phyloP scores from a whole-genome alignment of 2,329 filamentous ascomycete genomes.

The Mollisiaceae sp. region DNA sequence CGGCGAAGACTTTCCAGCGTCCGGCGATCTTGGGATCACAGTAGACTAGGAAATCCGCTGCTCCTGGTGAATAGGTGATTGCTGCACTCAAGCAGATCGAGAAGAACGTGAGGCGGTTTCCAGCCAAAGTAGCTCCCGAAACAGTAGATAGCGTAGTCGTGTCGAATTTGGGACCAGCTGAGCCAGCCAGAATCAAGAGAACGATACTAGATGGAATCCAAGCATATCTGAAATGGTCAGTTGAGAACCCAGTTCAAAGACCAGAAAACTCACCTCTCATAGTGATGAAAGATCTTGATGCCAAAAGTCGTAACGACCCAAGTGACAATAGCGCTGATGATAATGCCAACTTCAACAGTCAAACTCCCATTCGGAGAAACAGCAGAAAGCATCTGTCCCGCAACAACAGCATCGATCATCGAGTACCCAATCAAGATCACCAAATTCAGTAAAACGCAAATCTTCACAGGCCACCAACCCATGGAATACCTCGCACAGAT shows the following conservation, averaged over 20 bases:
- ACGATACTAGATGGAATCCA: slow-evolving; percentile 68
- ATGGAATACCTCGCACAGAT: slow-evolving; percentile 62
- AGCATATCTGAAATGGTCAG: slow-evolving; percentile 52
- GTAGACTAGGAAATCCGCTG: slow-evolving; percentile 73
- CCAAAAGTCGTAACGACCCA: slow-evolving; percentile 71
- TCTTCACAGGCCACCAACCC: slow-evolving; percentile 69
- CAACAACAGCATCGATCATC: slow-evolving; percentile 68
- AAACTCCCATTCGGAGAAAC: slow-evolving; percentile 63
- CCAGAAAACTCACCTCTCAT: slow-evolving; percentile 57
- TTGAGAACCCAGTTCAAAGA: not conserved
- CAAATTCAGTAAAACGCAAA: slow-evolving; percentile 66
- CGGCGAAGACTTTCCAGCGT: slow-evolving; percentile 56
- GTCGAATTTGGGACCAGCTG: slow-evolving; percentile 65
- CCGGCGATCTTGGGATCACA: slow-evolving; percentile 54
- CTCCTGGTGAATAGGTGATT: slow-evolving; percentile 66
- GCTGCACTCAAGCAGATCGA: slow-evolving; percentile 69
- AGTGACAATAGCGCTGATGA: slow-evolving; percentile 66
- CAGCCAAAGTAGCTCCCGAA: slow-evolving; percentile 56
- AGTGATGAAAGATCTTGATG: slow-evolving; percentile 70
- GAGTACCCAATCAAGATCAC: slow-evolving; percentile 66
- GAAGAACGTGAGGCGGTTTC: slow-evolving; percentile 70
- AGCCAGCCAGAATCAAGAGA: slow-evolving; percentile 64
- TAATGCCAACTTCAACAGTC: slow-evolving; percentile 69
- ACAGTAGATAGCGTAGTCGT: slow-evolving; percentile 55
- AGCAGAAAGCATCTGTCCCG: slow-evolving; percentile 71